A percentile compares a stretch with the other conserved stretches of the same genome.
Conservation (phyloP, 306 rosid species). For the Fragaria vesca region DNA sequence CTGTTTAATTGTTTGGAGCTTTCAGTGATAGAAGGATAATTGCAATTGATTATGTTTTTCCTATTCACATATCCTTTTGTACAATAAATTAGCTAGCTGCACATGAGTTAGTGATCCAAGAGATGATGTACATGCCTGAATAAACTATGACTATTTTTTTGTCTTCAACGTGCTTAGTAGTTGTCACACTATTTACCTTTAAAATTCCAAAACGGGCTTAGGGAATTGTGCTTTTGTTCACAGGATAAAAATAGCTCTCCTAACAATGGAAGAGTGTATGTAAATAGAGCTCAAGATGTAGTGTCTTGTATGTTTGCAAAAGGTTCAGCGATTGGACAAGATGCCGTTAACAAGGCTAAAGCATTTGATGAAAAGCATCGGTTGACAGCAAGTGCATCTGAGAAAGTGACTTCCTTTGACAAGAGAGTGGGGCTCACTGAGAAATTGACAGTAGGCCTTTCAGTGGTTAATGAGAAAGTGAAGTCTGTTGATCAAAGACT, state of each 20-base stretch:
- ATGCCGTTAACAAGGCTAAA: conserved; percentile 87
- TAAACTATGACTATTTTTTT: conserved; percentile 5
- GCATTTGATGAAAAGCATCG: conserved; percentile 95
- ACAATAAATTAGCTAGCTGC: not conserved
- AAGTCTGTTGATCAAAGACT: conserved; percentile 82
- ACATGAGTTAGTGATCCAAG: not conserved
- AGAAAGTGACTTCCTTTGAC: conserved; percentile 77
- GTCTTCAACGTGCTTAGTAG: conserved; percentile 1
- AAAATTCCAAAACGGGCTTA: conserved; percentile 11
- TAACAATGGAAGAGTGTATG: conserved; percentile 61
- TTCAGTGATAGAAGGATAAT: conserved; percentile 1
- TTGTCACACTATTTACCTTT: not conserved
- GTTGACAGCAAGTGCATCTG: conserved; percentile 82
- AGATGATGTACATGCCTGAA: not conserved
- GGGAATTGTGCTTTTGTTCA: conserved; percentile 23
- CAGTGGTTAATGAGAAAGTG: conserved; percentile 87
- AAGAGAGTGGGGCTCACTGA: conserved; percentile 77
- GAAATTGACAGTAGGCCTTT: conserved; percentile 76
- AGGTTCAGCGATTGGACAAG: conserved; percentile 86
- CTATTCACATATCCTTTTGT: not conserved
- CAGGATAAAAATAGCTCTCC: conserved; percentile 46
- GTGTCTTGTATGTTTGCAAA: conserved; percentile 71
- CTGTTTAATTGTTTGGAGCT: not conserved
- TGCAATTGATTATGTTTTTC: not conserved
- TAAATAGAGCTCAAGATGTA: conserved; percentile 72